Conservation (phyloP, 805 yeast genomes). For the Lipomyces anomalus region DNA sequence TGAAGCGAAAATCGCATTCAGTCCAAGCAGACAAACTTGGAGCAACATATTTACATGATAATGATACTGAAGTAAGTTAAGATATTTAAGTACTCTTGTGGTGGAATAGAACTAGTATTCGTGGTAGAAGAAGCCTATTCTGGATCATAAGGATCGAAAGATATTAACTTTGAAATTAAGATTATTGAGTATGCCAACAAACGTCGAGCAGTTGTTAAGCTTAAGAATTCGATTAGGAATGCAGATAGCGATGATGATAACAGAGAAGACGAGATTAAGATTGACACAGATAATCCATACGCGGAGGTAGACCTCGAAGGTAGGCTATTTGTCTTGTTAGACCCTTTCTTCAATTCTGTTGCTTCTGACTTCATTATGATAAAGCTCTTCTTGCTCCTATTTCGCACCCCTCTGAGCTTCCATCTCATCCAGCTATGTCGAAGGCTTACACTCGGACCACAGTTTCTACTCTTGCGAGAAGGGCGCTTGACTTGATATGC, state of each 20-base stretch:
- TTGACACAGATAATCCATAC: slow-evolving; percentile 42
- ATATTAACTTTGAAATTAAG: too few species aligned
- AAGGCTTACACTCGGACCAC: slow-evolving; percentile 56
- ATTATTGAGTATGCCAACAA: slow-evolving; percentile 31
- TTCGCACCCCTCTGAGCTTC: slow-evolving; percentile 71
- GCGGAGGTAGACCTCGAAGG: slow-evolving; percentile 46
- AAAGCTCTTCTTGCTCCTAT: slow-evolving; percentile 65
- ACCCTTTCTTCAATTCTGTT: neutral
- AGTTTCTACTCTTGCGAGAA: slow-evolving; percentile 58
- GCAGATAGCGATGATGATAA: slow-evolving; percentile 28
- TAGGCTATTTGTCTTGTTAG: slow-evolving; percentile 1
- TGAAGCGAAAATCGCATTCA: slow-evolving; percentile 44
- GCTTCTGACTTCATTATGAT: slow-evolving; percentile 21
- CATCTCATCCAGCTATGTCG: slow-evolving; percentile 61
- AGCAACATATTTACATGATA: slow-evolving; percentile 27
- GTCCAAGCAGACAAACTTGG: slow-evolving; percentile 43
- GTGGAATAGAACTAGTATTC: too few species aligned
- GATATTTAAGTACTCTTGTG: too few species aligned
- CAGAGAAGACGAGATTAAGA: slow-evolving; percentile 32
- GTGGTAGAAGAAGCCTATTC: too few species aligned
- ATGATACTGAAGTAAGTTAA: slow-evolving; percentile 27
- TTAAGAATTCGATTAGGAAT: slow-evolving; percentile 29
- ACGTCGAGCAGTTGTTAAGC: slow-evolving; percentile 32
- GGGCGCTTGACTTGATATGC: slow-evolving; percentile 72
- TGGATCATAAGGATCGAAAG: too few species aligned